Conservation (phyloP, 108 stramenopile species). For the Mayamaea pseudoterrestris region DNA sequence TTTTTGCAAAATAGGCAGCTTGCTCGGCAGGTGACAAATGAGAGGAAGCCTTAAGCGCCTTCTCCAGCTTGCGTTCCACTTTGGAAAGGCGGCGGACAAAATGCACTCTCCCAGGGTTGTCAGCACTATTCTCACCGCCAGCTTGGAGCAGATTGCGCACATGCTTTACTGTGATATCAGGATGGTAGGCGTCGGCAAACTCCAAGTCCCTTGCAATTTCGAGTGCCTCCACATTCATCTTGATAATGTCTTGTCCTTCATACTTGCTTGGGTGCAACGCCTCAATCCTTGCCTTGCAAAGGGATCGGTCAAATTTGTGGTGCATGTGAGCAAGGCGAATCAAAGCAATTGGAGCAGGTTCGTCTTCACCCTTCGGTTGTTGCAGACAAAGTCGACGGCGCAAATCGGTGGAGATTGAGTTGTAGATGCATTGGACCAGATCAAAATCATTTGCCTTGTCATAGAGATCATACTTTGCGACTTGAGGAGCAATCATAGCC, state of each 20-base stretch:
- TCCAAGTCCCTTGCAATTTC: not conserved
- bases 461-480: slow-evolving; percentile 6
- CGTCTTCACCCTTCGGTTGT: too few relatives aligned
- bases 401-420: not conserved
- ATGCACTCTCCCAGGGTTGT: too few relatives aligned
- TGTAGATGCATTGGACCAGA: not conserved
- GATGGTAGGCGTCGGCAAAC: not conserved
- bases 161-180: not conserved
- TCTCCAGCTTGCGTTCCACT: not conserved
- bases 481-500: not conserved
- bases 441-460: not conserved
- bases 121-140: not conserved
- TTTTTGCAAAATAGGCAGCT: not conserved
- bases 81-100: not conserved
- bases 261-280: not conserved
- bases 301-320: too few relatives aligned
- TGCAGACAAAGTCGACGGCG: not conserved
- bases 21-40: not conserved
- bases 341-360: too few relatives aligned
- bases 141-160: not conserved
- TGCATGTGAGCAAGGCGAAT: too few relatives aligned
- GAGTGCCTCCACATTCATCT: not conserved
- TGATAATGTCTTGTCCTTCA: slow-evolving; percentile 3
- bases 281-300: not conserved
- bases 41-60: not conserved